Percentiles rank a stretch among this genome's conserved stretches.
phyloP scores from a whole-genome alignment of 306 rosid genomes.

The Canavalia ensiformis region DNA sequence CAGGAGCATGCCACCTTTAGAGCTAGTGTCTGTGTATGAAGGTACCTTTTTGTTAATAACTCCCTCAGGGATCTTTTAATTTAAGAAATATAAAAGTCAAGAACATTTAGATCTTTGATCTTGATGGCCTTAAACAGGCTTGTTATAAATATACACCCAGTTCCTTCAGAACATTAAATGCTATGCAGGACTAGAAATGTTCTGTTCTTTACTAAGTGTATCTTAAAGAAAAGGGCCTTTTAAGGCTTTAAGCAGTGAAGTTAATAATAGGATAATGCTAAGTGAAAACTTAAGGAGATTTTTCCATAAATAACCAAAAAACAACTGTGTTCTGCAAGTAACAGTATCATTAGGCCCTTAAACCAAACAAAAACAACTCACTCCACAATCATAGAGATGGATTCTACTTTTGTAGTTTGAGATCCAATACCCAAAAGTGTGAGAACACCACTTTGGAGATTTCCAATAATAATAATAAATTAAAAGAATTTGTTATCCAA shows the following conservation, averaged over 20 bases:
- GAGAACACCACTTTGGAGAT: background rate
- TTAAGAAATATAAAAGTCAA: background rate
- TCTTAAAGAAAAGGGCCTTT: background rate
- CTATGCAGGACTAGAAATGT: slow-evolving; percentile 39
- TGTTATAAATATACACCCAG: slow-evolving; percentile 45
- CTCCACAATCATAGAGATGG: background rate
- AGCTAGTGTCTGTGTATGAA: slow-evolving; percentile 43
- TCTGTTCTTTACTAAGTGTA: slow-evolving; percentile 8
- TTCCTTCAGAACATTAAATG: slow-evolving; percentile 50
- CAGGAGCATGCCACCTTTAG: slow-evolving; percentile 30
- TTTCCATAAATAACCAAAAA: background rate
- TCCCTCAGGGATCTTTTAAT: slow-evolving; percentile 1
- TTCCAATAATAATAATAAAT: background rate
- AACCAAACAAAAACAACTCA: slow-evolving; percentile 8
- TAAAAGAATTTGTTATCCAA: background rate
- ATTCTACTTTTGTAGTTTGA: background rate
- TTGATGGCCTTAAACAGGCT: slow-evolving; percentile 37
- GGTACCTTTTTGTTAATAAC: slow-evolving; percentile 41
- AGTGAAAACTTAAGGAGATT: background rate
- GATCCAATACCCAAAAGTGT: background rate
- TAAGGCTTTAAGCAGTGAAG: slow-evolving; percentile 12
- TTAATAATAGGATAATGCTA: slow-evolving; percentile 14
- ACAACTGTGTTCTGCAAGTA: background rate
- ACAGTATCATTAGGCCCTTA: slow-evolving; percentile 19
- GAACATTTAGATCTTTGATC: slow-evolving; percentile 41